Evolutionary conservation across 345 rosid genomes (phyloP).

Genomic region (Brassica nigra): DNA sequence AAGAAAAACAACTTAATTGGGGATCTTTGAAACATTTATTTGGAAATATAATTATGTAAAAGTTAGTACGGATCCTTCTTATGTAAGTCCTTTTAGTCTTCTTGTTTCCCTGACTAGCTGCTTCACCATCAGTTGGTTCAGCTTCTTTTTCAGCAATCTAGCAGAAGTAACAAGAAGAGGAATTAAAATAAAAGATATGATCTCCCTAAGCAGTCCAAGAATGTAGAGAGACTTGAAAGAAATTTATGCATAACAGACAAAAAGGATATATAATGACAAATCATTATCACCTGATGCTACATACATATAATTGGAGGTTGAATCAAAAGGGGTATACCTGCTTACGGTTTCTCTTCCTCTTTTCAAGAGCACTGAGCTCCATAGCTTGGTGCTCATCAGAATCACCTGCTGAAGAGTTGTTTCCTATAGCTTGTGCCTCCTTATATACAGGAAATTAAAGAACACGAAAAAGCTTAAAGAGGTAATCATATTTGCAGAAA

Average conservation of each 20-base stretch:
- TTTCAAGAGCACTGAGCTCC: conserved; percentile 74
- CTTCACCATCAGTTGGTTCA: conserved; percentile 61
- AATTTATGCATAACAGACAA: background rate
- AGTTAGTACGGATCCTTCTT: conserved; percentile 54
- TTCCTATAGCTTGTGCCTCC: too few relatives aligned
- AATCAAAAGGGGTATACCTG: conserved; percentile 52
- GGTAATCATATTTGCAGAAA: background rate
- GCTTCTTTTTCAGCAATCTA: conserved; percentile 86
- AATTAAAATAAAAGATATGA: conserved; percentile 12
- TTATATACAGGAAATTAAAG: background rate
- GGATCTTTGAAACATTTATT: background rate
- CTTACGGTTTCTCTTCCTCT: conserved; percentile 82
- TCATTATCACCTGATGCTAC: background rate
- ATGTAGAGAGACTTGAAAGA: background rate
- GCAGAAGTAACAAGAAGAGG: conserved; percentile 4
- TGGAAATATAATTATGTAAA: background rate
- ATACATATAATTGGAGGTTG: background rate
- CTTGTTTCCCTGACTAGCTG: conserved; percentile 50
- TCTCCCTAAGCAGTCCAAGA: background rate
- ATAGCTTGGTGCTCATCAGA: conserved; percentile 57
- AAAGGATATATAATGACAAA: background rate
- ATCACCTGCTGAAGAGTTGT: too few relatives aligned
- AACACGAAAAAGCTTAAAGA: background rate
- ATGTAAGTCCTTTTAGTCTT: conserved; percentile 50
- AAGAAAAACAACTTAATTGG: background rate